phyloP scores from a whole-genome alignment of 768 basidiomycete genomes.

The Boletus rubescentipes region DNA sequence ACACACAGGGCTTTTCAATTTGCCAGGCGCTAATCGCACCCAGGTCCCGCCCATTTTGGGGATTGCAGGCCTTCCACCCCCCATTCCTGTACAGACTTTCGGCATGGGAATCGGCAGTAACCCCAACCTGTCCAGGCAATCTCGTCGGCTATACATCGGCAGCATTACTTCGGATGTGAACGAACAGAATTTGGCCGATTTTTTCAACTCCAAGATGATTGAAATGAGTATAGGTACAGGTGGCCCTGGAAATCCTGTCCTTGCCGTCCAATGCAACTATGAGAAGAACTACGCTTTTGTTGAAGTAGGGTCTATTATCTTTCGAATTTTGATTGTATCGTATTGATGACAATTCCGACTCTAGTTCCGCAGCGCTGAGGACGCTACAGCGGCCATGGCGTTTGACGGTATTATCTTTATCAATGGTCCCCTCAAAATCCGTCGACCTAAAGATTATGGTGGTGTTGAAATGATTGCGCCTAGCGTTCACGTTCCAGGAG shows the following conservation, averaged over 20 bases:
- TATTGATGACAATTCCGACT: conserved; percentile 10
- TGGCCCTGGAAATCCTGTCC: conserved; percentile 83
- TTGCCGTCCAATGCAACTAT: conserved; percentile 94
- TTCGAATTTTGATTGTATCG: neutral
- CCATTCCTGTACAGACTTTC: conserved; percentile 80
- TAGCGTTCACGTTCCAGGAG: conserved; percentile 85
- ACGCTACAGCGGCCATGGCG: conserved; percentile 94
- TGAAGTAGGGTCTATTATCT: conserved; percentile 63
- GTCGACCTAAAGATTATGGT: conserved; percentile 95
- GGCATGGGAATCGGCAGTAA: conserved; percentile 86
- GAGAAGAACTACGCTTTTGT: conserved; percentile 99
- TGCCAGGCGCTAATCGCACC: conserved; percentile 91
- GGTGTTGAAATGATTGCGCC: conserved; percentile 64
- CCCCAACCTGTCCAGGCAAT: conserved; percentile 89
- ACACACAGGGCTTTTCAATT: conserved; percentile 83
- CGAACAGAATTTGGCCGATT: conserved; percentile 87
- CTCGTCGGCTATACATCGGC: conserved; percentile 93
- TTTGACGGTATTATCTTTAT: conserved; percentile 98
- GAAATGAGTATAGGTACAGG: conserved; percentile 88
- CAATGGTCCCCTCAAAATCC: conserved; percentile 94
- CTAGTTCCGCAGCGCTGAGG: conserved; percentile 97
- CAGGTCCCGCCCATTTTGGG: conserved; percentile 82
- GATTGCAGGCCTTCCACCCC: conserved; percentile 78
- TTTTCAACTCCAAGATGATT: conserved; percentile 96
- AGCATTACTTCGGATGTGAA: conserved; percentile 94